Conservation (phyloP, 495 filamentous ascomycete species). For the Daldinia grandis region DNA sequence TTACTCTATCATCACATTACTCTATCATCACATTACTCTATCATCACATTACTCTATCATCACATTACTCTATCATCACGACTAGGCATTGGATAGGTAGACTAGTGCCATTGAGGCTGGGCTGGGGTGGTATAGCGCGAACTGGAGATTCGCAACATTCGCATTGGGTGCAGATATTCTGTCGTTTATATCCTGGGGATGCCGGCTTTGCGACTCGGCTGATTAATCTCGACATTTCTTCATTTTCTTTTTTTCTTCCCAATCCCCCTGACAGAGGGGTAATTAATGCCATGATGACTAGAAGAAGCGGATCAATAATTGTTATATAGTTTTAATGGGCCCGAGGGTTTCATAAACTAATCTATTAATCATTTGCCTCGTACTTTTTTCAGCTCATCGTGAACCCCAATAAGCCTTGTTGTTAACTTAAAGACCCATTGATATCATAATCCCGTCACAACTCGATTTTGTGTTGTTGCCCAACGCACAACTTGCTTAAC, state of each 20-base stretch:
- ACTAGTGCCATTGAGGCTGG: constrained; percentile 27
- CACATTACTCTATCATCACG: neutral
- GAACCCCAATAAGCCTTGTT: constrained; percentile 2
- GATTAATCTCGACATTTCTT: neutral
- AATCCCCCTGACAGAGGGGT: neutral
- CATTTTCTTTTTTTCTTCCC: neutral
- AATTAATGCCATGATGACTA: constrained; percentile 4
- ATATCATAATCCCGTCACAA: constrained; percentile 14
- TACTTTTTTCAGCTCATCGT: constrained; percentile 10
- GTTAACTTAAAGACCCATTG: constrained; percentile 1
- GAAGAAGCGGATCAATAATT: neutral
- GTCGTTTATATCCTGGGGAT: constrained; percentile 7
- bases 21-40: neutral
- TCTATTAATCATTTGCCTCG: constrained; percentile 20
- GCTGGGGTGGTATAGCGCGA: constrained; percentile 20
- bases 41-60: neutral
- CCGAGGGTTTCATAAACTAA: constrained; percentile 8
- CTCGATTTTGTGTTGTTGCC: constrained; percentile 11
- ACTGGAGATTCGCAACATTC: constrained; percentile 11
- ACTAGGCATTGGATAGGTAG: constrained; percentile 32
- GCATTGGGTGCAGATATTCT: constrained; percentile 28
- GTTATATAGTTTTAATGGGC: constrained; percentile 19
- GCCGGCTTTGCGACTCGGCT: neutral
- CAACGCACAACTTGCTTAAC: constrained; percentile 15
- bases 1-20: neutral